Conservation (phyloP, 225 moss, liverwort and hornwort species). For the Physcomitrium patens region DNA sequence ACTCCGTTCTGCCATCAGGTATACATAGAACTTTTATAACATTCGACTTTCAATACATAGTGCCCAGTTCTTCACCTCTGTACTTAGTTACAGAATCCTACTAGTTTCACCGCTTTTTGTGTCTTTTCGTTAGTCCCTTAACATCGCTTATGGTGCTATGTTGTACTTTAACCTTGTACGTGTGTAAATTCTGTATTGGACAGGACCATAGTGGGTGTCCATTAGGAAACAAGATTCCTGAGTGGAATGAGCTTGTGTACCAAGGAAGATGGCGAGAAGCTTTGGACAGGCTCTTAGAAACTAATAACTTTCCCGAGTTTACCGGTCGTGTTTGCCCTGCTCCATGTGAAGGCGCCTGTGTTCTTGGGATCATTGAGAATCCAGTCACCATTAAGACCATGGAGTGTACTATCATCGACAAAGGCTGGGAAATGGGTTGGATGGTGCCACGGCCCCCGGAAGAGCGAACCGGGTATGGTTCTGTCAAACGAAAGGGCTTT, state of each 20-base stretch:
- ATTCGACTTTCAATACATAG: neutral
- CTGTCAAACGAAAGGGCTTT: neutral
- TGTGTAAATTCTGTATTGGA: slow-evolving; percentile 14
- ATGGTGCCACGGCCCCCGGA: slow-evolving; percentile 76
- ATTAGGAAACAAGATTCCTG: slow-evolving; percentile 85
- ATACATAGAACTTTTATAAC: neutral
- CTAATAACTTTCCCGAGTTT: slow-evolving; percentile 90
- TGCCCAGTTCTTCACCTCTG: neutral
- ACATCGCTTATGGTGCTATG: neutral
- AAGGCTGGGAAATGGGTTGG: slow-evolving; percentile 91
- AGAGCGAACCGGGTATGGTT: slow-evolving; percentile 68
- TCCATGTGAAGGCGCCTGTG: slow-evolving; percentile 88
- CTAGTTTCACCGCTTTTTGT: neutral
- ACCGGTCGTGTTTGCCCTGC: slow-evolving; percentile 87
- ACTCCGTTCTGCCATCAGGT: slow-evolving; percentile 94
- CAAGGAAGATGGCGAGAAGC: slow-evolving; percentile 86
- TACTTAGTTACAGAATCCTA: neutral
- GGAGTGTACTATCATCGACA: slow-evolving; percentile 88
- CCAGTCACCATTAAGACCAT: slow-evolving; percentile 86
- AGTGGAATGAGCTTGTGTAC: slow-evolving; percentile 90
- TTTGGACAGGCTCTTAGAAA: slow-evolving; percentile 75
- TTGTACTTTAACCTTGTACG: slow-evolving; percentile 8
- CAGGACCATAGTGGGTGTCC: slow-evolving; percentile 89
- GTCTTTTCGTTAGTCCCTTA: neutral
- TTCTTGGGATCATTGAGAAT: slow-evolving; percentile 84